These are phyloP conservation scores for Eutypella sp. DNA, from an alignment of 2,329 filamentous ascomycete species.

Conservation along the genomic window DNA sequence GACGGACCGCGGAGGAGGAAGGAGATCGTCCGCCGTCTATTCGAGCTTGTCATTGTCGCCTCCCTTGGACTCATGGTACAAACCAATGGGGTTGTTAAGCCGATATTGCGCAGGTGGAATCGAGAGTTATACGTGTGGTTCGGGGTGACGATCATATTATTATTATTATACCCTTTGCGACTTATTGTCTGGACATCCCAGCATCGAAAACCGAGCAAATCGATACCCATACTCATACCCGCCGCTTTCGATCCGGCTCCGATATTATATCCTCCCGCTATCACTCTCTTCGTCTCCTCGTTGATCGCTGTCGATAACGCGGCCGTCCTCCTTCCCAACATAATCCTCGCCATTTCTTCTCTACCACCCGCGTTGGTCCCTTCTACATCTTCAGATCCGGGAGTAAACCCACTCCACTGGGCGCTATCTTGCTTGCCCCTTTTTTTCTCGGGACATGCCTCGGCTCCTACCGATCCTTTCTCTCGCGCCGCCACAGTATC, in stretches of 20 bases:
- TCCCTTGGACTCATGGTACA: slow-evolving; percentile 45
- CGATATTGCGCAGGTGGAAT: slow-evolving; percentile 41
- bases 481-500: slow-evolving; percentile 29
- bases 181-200: slow-evolving; percentile 46
- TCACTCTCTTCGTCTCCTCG: slow-evolving; percentile 73
- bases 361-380: slow-evolving; percentile 71
- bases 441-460: slow-evolving; percentile 35
- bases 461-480: slow-evolving; percentile 28
- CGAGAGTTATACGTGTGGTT: slow-evolving; percentile 39
- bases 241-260: slow-evolving; percentile 85
- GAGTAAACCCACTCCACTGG: slow-evolving; percentile 73
- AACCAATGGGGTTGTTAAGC: slow-evolving; percentile 41
- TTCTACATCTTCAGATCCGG: slow-evolving; percentile 48
- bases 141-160: slow-evolving; percentile 31
- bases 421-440: slow-evolving; percentile 67
- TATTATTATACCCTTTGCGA: slow-evolving; percentile 55
- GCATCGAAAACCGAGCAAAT: slow-evolving; percentile 31
- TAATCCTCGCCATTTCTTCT: slow-evolving; percentile 74
- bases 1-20: slow-evolving; percentile 40
- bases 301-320: slow-evolving; percentile 62
- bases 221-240: slow-evolving; percentile 53
- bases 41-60: slow-evolving; percentile 48
- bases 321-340: slow-evolving; percentile 66
- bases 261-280: slow-evolving; percentile 74
- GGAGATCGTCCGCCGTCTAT: slow-evolving; percentile 46